Evolutionary conservation across 306 rosid species (phyloP), one percentile per base, ranked within the genome.

Genomic region (Dalbergia cochinchinensis): DNA sequence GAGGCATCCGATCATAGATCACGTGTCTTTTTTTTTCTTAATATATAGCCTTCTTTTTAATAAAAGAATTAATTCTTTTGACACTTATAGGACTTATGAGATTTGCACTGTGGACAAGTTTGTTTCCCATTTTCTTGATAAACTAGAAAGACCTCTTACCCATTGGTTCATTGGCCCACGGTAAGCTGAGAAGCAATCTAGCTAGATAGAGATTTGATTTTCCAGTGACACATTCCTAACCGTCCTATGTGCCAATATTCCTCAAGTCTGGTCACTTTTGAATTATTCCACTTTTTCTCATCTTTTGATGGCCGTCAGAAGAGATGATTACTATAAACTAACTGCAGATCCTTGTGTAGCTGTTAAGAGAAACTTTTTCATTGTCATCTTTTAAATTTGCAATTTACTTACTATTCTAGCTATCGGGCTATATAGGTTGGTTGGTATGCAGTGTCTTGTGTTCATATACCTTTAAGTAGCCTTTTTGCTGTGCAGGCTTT

Each of bases 1-100:
- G 77, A 82, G 85, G 59, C 88, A 85, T 77, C 78, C 22, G 83
- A 72, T 75, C 74, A 59, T 42, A 82, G 37, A 69, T 89, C 92
- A 90, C 92, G 89, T 80, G 89, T 80, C 58, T 47, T 26, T 68
- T 79, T 57, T 69, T 77, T 71, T 54, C 55, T 85, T 73, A 61
- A 37, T 45, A 37, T 6, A 4, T 37, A 74, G 34, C 80, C 44
- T 59, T 77, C 54, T 33, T 51, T 76, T 80, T 59, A 61, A 65
- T 65, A 48, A 33, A 59, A 12, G 6, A 44, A 44, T 7, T 13
- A 42, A 42, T 80, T 63, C 67, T 37, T 79, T 86, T 85, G 80
- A 73, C 59, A 41, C 44, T 82, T 77, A 80, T 77, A 76, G 62
- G 64, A 58, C 80, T 63, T 8, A 20, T 65, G 55, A 76, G 80